phyloP scores from a whole-genome alignment of 441 rosid species.

The Pelargonium hybrid region DNA sequence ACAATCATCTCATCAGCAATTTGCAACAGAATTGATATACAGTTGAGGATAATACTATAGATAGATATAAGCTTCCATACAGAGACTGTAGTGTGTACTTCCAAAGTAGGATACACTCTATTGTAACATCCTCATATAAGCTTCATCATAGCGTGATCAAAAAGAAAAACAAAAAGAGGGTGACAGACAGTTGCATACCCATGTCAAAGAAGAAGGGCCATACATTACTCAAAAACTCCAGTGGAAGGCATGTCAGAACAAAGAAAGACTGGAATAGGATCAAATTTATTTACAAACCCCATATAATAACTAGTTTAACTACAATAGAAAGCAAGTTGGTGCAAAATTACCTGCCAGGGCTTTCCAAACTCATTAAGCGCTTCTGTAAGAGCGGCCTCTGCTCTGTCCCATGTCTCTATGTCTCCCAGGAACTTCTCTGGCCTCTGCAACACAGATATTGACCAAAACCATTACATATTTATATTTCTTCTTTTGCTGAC shows the following conservation, averaged over 20 bases:
- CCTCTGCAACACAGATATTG: slow-evolving; percentile 44
- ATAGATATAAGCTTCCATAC: not conserved
- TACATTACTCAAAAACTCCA: not conserved
- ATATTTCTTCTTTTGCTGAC: not conserved
- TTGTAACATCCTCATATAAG: not conserved
- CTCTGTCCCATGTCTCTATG: slow-evolving; percentile 73
- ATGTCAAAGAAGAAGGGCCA: not conserved
- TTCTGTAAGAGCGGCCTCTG: slow-evolving; percentile 71
- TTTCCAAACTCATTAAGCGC: slow-evolving; percentile 76
- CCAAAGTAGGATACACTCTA: not conserved
- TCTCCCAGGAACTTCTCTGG: slow-evolving; percentile 89
- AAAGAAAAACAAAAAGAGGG: not conserved
- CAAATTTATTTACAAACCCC: not conserved
- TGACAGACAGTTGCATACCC: not conserved
- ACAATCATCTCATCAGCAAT: not conserved
- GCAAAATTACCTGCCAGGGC: slow-evolving; percentile 64
- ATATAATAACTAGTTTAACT: not conserved
- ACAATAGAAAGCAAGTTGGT: not conserved
- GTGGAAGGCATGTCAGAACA: not conserved
- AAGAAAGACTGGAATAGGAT: not conserved
- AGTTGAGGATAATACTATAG: not conserved
- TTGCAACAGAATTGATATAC: not conserved
- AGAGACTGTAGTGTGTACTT: not conserved
- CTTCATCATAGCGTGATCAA: not conserved
- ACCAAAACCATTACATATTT: not conserved